phyloP scores from a whole-genome alignment of 345 rosid genomes.

The Aegle marmelos region DNA sequence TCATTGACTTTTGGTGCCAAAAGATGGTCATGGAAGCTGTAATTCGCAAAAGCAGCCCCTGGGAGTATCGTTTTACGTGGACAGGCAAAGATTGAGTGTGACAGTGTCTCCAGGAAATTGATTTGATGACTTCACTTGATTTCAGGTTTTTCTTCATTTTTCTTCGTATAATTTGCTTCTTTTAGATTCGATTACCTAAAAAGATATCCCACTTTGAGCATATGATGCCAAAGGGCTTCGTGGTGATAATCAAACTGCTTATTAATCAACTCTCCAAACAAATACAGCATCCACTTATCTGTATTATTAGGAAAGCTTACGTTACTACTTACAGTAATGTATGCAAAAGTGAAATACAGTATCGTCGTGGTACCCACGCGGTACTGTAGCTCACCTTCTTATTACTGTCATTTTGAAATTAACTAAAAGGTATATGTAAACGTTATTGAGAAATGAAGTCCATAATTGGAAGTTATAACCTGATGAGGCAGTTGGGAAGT shows the following conservation, averaged over 20 bases:
- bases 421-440: not conserved
- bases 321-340: no score
- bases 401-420: not conserved
- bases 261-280: not conserved
- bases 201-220: no score
- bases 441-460: slow-evolving; percentile 9
- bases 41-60: slow-evolving; percentile 11
- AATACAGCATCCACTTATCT: not conserved
- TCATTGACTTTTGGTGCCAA: slow-evolving; percentile 31
- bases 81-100: not conserved
- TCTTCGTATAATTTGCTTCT: not conserved
- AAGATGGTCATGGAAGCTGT: not conserved
- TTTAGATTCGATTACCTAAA: not conserved
- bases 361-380: no score
- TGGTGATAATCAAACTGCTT: no score
- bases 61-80: not conserved
- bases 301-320: no score
- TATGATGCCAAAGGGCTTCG: no score
- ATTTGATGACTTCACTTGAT: not conserved
- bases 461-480: not conserved
- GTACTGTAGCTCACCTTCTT: no score
- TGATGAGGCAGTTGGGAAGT: slow-evolving; percentile 23
- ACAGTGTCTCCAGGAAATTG: not conserved
- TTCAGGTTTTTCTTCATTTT: not conserved
- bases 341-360: no score